phyloP scores from a whole-genome alignment of 1,139 yeast genomes.

The Pichia terricola region DNA sequence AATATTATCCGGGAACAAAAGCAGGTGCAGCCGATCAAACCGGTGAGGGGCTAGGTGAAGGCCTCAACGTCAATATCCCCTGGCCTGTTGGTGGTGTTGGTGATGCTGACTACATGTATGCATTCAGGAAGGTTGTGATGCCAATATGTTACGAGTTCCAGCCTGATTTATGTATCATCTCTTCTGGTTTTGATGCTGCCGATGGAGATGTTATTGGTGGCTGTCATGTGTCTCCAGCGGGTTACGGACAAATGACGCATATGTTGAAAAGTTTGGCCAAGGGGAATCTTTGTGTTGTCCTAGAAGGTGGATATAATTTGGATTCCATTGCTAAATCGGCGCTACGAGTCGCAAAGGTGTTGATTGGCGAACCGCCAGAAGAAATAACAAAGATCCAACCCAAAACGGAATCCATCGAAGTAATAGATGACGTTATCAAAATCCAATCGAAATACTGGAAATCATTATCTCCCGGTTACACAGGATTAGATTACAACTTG shows the following conservation, averaged over 20 bases:
- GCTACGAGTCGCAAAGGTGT: slow-evolving; percentile 80
- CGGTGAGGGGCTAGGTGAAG: slow-evolving; percentile 83
- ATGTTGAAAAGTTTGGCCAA: slow-evolving; percentile 77
- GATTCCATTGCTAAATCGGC: slow-evolving; percentile 90
- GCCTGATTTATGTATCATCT: slow-evolving; percentile 87
- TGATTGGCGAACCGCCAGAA: slow-evolving; percentile 94
- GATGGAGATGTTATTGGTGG: slow-evolving; percentile 98
- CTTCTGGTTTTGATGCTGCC: slow-evolving; percentile 98
- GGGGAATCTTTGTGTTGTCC: slow-evolving; percentile 80
- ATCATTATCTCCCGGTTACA: slow-evolving; percentile 57
- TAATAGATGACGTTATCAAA: slow-evolving; percentile 73
- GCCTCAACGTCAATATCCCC: slow-evolving; percentile 81
- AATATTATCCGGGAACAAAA: slow-evolving; percentile 87
- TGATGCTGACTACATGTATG: slow-evolving; percentile 92
- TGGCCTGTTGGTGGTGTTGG: slow-evolving; percentile 93
- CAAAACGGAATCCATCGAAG: slow-evolving; percentile 70
- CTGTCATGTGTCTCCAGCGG: slow-evolving; percentile 90
- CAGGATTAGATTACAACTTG: slow-evolving; percentile 26
- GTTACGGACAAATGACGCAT: slow-evolving; percentile 95
- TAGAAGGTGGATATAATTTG: slow-evolving; percentile 95
- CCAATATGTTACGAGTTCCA: slow-evolving; percentile 84
- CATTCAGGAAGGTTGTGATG: slow-evolving; percentile 79
- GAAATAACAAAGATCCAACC: slow-evolving; percentile 53
- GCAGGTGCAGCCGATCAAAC: slow-evolving; percentile 70
- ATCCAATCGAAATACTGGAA: slow-evolving; percentile 85